Percentiles rank a stretch among this genome's conserved stretches.
Conservation (phyloP, 2,329 filamentous ascomycete genomes). For the Aspergillus ibericus region DNA sequence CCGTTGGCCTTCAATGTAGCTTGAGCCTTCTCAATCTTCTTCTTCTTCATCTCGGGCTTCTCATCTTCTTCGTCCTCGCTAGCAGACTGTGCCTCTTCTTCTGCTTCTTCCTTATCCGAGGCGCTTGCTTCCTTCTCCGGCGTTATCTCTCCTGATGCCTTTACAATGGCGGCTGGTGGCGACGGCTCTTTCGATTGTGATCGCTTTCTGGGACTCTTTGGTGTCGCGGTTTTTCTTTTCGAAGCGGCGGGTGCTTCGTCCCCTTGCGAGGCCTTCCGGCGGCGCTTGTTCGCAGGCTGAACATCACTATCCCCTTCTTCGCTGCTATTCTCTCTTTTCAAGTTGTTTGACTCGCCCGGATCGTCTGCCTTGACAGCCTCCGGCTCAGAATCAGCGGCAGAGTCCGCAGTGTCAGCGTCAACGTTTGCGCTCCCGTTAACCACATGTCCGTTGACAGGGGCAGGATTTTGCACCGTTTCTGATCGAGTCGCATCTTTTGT, state of each 20-base stretch:
- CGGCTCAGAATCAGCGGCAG: conserved; percentile 11
- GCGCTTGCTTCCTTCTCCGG: conserved; percentile 23
- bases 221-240: conserved; percentile 23
- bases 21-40: conserved; percentile 78
- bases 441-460: not conserved
- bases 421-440: conserved; percentile 13
- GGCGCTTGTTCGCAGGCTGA: conserved; percentile 60
- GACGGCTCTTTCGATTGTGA: conserved; percentile 22
- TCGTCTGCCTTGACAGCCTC: conserved; percentile 6
- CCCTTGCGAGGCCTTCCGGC: conserved; percentile 34
- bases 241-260: conserved; percentile 37
- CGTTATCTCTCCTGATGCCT: conserved; percentile 50
- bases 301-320: conserved; percentile 40
- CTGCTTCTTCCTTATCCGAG: conserved; percentile 35
- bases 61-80: conserved; percentile 58
- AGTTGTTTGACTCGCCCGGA: conserved; percentile 7
- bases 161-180: conserved; percentile 29
- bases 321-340: conserved; percentile 32
- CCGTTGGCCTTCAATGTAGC: conserved; percentile 66
- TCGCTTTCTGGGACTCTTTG: conserved; percentile 21
- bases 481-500: conserved; percentile 28
- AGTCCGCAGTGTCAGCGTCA: conserved; percentile 14
- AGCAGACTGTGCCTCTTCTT: conserved; percentile 43
- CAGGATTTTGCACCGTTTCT: conserved; percentile 27
- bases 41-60: conserved; percentile 70